A percentile compares a stretch with the other conserved stretches of the same genome.
Evolutionary conservation across 257 asterid species (phyloP).

Genomic region (Solanum ossicruentum): DNA sequence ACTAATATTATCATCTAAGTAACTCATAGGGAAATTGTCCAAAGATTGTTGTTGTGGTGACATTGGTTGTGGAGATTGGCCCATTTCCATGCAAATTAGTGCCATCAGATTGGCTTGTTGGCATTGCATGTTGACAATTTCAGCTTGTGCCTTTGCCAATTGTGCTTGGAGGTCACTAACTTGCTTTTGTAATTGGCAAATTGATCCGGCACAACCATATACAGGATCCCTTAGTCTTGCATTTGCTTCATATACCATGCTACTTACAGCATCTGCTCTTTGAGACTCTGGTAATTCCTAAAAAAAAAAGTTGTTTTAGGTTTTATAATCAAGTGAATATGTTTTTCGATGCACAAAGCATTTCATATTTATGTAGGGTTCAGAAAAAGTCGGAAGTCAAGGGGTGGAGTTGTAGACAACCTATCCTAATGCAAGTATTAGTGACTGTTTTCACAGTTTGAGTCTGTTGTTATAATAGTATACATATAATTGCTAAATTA

Average conservation of each 20-base stretch:
- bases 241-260: constrained; percentile 82
- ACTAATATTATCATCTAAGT: constrained; percentile 23
- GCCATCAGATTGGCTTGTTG: constrained; percentile 67
- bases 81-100: constrained; percentile 44
- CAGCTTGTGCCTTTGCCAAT: constrained; percentile 57
- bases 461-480: background rate
- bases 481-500: background rate
- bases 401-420: background rate
- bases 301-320: background rate
- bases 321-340: background rate
- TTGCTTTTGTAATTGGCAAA: constrained; percentile 65
- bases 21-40: constrained; percentile 1
- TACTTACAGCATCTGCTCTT: constrained; percentile 67
- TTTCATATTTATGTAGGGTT: fast-evolving
- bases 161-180: constrained; percentile 60
- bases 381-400: background rate
- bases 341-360: background rate
- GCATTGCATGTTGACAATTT: constrained; percentile 51
- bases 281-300: constrained; percentile 66
- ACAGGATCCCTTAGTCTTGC: constrained; percentile 73
- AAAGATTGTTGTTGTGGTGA: constrained; percentile 16
- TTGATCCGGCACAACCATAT: constrained; percentile 71
- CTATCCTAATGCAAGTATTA: background rate
- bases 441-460: fast-evolving
- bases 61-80: constrained; percentile 12